Conservation (phyloP, 1,284 basidiomycete genomes). For the Schizophyllum commune region DNA sequence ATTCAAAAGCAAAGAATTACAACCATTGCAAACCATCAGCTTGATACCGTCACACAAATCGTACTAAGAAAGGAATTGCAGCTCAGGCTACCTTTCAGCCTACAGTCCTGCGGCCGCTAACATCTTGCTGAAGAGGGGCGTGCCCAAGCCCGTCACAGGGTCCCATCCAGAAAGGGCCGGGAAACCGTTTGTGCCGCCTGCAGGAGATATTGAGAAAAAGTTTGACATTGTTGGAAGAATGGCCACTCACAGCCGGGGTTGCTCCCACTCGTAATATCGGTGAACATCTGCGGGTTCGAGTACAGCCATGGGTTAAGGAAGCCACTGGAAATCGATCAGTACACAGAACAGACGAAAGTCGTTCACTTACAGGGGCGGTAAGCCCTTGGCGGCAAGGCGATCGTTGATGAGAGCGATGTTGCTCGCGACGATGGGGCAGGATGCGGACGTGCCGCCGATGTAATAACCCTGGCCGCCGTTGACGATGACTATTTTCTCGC, state of each 20-base stretch:
- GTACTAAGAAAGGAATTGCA: too few relatives aligned
- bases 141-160: constrained; percentile 12
- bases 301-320: constrained; percentile 11
- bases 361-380: neutral
- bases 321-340: neutral
- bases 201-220: neutral
- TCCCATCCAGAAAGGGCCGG: constrained; percentile 7
- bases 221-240: neutral
- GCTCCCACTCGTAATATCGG: constrained; percentile 3
- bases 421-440: constrained; percentile 3
- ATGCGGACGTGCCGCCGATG: constrained; percentile 6
- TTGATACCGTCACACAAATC: too few relatives aligned
- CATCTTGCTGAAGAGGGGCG: constrained; percentile 6
- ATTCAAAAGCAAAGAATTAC: too few relatives aligned
- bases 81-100: too few relatives aligned
- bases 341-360: neutral
- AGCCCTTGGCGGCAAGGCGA: constrained; percentile 2
- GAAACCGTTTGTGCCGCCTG: constrained; percentile 6
- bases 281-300: constrained; percentile 6
- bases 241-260: neutral
- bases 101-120: neutral
- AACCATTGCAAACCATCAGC: too few relatives aligned
- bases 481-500: constrained; percentile 6
- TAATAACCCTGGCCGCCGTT: neutral
- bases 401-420: constrained; percentile 9